Evolutionary conservation across 2,329 filamentous ascomycete species (phyloP).

Genomic region (Aspergillus jensenii): DNA sequence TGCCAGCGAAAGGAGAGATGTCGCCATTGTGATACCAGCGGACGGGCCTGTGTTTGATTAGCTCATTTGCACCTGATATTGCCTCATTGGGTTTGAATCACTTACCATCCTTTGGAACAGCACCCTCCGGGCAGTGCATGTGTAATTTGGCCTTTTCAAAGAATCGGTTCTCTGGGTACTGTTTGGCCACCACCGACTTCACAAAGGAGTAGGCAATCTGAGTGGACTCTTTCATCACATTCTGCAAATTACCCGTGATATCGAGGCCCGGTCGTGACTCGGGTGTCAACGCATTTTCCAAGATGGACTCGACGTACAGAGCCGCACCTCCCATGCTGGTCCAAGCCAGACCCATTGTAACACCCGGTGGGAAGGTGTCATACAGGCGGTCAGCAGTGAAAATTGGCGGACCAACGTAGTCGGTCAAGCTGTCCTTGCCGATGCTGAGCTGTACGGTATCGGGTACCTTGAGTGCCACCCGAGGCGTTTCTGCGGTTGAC

Average conservation of each 20-base stretch:
- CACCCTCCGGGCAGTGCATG: slow-evolving; percentile 93
- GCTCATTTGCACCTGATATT: slow-evolving; percentile 11
- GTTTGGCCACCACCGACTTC: slow-evolving; percentile 80
- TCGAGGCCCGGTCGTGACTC: slow-evolving; percentile 77
- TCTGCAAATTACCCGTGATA: slow-evolving; percentile 91
- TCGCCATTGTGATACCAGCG: slow-evolving; percentile 98
- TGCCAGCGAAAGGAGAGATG: slow-evolving; percentile 80
- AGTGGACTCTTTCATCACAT: slow-evolving; percentile 97
- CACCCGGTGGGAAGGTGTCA: slow-evolving; percentile 87
- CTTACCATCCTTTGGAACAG: slow-evolving; percentile 84
- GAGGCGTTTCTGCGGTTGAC: slow-evolving; percentile 57
- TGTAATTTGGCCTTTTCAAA: slow-evolving; percentile 95
- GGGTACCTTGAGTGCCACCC: slow-evolving; percentile 77
- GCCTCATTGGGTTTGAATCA: slow-evolving; percentile 5
- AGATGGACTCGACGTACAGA: slow-evolving; percentile 94
- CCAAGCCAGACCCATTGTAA: slow-evolving; percentile 98
- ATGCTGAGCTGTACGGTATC: slow-evolving; percentile 84
- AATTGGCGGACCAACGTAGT: slow-evolving; percentile 93
- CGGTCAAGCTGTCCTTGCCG: slow-evolving; percentile 84
- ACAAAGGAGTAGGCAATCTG: slow-evolving; percentile 94
- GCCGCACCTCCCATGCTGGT: slow-evolving; percentile 95
- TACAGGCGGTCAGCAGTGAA: slow-evolving; percentile 96
- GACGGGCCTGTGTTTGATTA: slow-evolving; percentile 57
- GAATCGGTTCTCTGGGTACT: slow-evolving; percentile 89
- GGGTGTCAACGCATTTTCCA: slow-evolving; percentile 76